Evolutionary conservation across 2,329 filamentous ascomycete species (phyloP).

Genomic region (Botrytis hyacinthi): DNA sequence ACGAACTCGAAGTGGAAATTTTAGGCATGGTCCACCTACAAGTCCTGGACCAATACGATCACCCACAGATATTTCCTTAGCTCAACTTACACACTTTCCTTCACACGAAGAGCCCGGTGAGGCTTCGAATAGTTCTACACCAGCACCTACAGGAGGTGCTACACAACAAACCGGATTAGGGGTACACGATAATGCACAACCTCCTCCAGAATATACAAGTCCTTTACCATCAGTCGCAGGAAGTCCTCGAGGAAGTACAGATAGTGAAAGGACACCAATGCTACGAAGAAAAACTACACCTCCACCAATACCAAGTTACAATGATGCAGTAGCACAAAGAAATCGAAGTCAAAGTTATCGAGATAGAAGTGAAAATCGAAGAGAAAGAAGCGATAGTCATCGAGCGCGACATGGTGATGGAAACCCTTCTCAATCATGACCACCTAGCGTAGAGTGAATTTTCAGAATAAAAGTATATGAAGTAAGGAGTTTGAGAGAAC

Average conservation of each 20-base stretch:
- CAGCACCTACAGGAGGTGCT: conserved; percentile 24
- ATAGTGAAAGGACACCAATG: conserved; percentile 54
- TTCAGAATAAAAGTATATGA: neutral
- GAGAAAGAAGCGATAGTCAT: conserved; percentile 26
- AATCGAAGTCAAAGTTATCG: conserved; percentile 31
- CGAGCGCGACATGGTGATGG: conserved; percentile 23
- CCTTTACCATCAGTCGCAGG: conserved; percentile 52
- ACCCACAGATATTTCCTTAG: conserved; percentile 93
- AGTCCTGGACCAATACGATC: conserved; percentile 87
- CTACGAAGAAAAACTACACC: conserved; percentile 41
- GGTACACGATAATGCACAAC: conserved; percentile 52
- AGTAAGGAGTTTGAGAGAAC: conserved; percentile 2
- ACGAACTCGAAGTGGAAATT: conserved; percentile 74
- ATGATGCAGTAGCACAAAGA: conserved; percentile 37
- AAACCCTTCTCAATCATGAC: conserved; percentile 26
- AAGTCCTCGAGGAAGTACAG: conserved; percentile 50
- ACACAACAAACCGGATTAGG: conserved; percentile 28
- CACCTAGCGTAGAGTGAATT: conserved; percentile 8
- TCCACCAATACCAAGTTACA: conserved; percentile 41
- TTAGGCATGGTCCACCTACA: conserved; percentile 68
- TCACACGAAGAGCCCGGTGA: conserved; percentile 65
- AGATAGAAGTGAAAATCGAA: conserved; percentile 24
- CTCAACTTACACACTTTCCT: conserved; percentile 73
- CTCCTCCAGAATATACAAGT: conserved; percentile 70
- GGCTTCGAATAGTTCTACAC: conserved; percentile 40